Percentiles rank a stretch among this genome's conserved stretches.
Evolutionary conservation across 2,329 filamentous ascomycete species (phyloP).

Genomic region (Ophiocordyceps robertsii): DNA sequence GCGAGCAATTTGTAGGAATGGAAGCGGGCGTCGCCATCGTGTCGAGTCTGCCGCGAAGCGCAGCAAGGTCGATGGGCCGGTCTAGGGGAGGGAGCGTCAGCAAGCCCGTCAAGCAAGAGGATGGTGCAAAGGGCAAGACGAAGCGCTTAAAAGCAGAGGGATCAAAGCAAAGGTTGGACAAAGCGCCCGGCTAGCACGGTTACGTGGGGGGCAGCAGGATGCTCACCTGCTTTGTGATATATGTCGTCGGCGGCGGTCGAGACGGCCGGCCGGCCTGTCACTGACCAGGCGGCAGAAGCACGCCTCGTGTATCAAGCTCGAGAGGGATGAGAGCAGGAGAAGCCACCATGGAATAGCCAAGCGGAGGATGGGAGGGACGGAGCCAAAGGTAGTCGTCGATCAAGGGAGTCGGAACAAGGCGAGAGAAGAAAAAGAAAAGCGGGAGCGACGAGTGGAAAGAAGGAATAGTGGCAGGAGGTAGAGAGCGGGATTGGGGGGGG

Average conservation of each 20-base stretch:
- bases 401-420: neutral
- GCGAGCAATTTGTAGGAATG: slow-evolving; percentile 14
- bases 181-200: too few relatives aligned
- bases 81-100: too few relatives aligned
- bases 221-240: neutral
- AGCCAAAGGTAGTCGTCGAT: neutral
- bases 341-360: neutral
- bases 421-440: neutral
- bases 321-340: neutral
- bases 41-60: neutral
- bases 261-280: neutral
- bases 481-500: neutral
- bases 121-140: neutral
- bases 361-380: neutral
- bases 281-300: neutral
- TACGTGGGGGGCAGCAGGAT: neutral
- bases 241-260: neutral
- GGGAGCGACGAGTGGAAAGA: neutral
- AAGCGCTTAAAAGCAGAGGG: too few relatives aligned
- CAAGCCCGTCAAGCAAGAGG: neutral
- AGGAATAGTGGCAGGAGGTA: neutral
- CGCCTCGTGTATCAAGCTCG: neutral
- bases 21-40: slow-evolving; percentile 19
- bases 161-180: too few relatives aligned
- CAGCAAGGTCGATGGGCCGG: neutral